Evolutionary conservation across 1,284 basidiomycete species (phyloP), one percentile per base, ranked within the genome.

Genomic region (Porodaedalea pini): DNA sequence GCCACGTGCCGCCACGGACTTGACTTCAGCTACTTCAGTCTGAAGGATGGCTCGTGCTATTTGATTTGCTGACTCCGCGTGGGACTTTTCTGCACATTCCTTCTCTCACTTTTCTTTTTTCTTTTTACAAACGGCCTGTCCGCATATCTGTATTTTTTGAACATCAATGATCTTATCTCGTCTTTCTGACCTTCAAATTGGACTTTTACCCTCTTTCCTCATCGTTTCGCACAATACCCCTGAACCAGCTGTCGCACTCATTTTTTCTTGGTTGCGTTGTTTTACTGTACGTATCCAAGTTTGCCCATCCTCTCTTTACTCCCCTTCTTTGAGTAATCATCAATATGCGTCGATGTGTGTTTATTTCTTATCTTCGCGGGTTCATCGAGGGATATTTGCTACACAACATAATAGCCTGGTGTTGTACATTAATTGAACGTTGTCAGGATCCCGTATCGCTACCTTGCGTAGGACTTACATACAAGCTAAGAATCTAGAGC

Each of bases 111-210:
- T 51, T 21, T 54, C 25, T 40, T n/a, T 27, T 29, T 39, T 25
- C 43, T 41, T 36, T n/a, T 43, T 40, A 27, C 25, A 39, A 32
- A 41, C 13, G 25, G 27, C 15, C 40, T 34, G 37, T 44, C 44
- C 39, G 45, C 52, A 55, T 44, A 48, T 51, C 45, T 55, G 45
- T 55, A 59, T 51, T 51, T 41, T 58, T 44, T 54, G 52, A 49
- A 47, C 52, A 37, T 37, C 32, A 48, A 39, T 54, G 55, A 58
- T 54, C 52, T 50, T 55, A 31, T 44, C 44, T 55, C 40, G 15
- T 29, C 45, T 51, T 45, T 54, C 40, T 59, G n/a, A 37, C n/a
- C 32, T 47, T 36, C 15, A 34, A 34, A 41, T 44, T 49, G 51
- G 53, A 45, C 41, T 19, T 23, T 25, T 47, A 8, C 34, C 25